Evolutionary conservation across 1,284 basidiomycete species (phyloP), one percentile per base, ranked within the genome.

Genomic region (Stygiomarasmius scandens): DNA sequence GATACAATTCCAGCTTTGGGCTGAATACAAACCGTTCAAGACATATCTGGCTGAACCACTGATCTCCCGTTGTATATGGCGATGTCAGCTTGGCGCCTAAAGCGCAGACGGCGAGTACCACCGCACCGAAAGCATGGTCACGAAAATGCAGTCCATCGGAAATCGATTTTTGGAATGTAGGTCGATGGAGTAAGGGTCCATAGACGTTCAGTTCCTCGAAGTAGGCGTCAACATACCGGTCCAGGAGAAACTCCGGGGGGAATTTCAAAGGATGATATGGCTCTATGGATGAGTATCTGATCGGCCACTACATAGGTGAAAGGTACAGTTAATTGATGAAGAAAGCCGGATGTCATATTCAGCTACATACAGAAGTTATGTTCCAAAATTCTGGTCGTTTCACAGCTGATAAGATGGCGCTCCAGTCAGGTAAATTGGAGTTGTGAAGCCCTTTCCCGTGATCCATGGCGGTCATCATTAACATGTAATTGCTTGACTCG

Each of bases 91-190:
- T 77, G 0, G 86, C 71, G 3, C 81, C 88, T 54, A 82, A 74
- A 0, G 89, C 85, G 64, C 86, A 88, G 0, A 90, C 77, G 48
- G 86, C 73, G 29, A 89, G 69, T 54, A 87, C 79, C 4, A 86
- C 77, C 22, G 79, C 77, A 22, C 77, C 83, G 66, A 90, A 89
- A 0, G 79, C 71, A 12, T 74, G 60, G 63, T 87, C 80, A 6
- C 69, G 76, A 14, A 76, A 67, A 66, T 87, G 82, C 22, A 83
- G 67, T 1, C 79, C 77, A 3, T 79, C 75, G 25, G 67, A 67
- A 43, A 86, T 70, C 49, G 79, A 72, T 10, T 73, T 69, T 54
- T 85, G 78, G 63, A 92, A 89, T 20, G 80, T 81, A 2, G 80
- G 79, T 0, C 82, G 79, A 64, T 91, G 89, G 10, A 92, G 69